These are phyloP conservation scores for Trichoderma guizhouense DNA, from an alignment of 2,329 filamentous ascomycete species.

Conservation along the genomic window DNA sequence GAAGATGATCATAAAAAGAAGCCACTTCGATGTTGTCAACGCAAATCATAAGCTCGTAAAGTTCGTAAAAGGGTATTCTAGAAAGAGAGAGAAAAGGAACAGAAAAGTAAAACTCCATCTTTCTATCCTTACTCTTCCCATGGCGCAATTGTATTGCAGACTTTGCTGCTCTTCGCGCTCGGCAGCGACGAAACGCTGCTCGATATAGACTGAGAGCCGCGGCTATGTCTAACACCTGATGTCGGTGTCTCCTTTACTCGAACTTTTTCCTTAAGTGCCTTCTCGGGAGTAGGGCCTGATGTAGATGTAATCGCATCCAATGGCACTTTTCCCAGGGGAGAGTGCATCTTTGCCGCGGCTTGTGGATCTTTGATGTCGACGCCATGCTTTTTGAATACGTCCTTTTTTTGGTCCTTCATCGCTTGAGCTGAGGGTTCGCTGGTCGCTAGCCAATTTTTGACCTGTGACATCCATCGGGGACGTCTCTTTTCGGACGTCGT, in stretches of 20 bases:
- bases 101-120: not conserved
- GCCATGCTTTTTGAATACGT: conserved; percentile 43
- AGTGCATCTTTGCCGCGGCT: conserved; percentile 45
- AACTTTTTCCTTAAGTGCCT: conserved; percentile 36
- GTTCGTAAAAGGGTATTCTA: not conserved
- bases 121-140: conserved; percentile 28
- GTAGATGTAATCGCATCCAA: conserved; percentile 45
- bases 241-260: conserved; percentile 32
- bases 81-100: not conserved
- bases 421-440: conserved; percentile 51
- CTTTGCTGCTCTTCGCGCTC: conserved; percentile 30
- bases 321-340: conserved; percentile 45
- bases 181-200: conserved; percentile 34
- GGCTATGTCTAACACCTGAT: conserved; percentile 27
- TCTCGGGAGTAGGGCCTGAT: conserved; percentile 46
- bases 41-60: conserved; percentile 12
- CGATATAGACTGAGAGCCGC: conserved; percentile 32
- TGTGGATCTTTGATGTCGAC: conserved; percentile 42
- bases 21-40: not conserved
- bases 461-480: conserved; percentile 39
- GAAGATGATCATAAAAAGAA: not conserved
- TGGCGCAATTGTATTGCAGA: conserved; percentile 32
- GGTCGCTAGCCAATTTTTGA: conserved; percentile 48
- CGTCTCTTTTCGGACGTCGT: conserved; percentile 25
- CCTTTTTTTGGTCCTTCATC: conserved; percentile 44